Evolutionary conservation across 345 rosid species (phyloP), one percentile per base, ranked within the genome.

Genomic region (Sisymbrium irio): DNA sequence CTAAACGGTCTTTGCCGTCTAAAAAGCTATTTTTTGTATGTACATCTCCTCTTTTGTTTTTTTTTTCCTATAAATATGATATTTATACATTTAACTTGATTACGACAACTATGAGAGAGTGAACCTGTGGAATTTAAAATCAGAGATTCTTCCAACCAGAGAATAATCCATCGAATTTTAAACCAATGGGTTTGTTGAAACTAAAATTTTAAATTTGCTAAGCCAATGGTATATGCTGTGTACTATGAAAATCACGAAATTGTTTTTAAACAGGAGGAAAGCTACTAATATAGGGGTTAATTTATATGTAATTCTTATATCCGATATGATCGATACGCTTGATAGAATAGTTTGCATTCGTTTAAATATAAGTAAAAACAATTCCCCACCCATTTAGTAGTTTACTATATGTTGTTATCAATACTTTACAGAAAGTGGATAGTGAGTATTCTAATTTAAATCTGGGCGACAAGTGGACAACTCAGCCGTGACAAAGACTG

Each of bases 401-500:
- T 15, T 50, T 30, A 41, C 7, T 1, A 15, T 27, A 50, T 50
- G 61, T 3, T 6, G 25, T 33, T 33, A 62, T 44, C 41, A 69
- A 76, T 76, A 33, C 51, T 62, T 55, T 42, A 36, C 18, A 20
- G 71, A 56, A 62, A 76, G 65, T 76, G 51, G 75, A 55, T 44
- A 7, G 25, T 0, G 15, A 47, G 53, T 62, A 69, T 69, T 27
- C 18, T 41, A 69, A 22, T 64, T 62, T 53, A 53, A 62, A 76
- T 8, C 0, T 1, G 3, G 35, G 69, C 74, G 79, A 68, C 78
- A 75, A 75, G 62, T 67, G 75, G 70, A 76, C 79, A 69, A 69
- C 75, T 69, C 71, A 69, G 9, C 66, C 75, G 75, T 76, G 79
- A 76, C 58, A 41, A 53, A 10, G 71, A 76, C 79, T 76, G 62